Evolutionary conservation across 352 stramenopile species (phyloP), one percentile per base, ranked within the genome.

Genomic region (Pythium brachiatum): DNA sequence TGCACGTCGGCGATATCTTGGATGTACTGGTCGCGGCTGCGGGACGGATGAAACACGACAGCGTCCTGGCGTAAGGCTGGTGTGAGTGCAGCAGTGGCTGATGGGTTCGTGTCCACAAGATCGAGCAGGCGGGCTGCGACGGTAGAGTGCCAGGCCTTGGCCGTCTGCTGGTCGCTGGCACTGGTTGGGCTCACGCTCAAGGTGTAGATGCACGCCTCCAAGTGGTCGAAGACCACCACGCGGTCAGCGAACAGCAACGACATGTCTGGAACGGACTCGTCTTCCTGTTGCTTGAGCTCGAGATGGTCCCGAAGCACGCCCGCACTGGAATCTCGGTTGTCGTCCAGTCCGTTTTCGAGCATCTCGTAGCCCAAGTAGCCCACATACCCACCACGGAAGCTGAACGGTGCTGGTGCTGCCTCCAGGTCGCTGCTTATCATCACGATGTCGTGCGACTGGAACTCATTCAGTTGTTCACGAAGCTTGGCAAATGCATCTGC

Each of bases 181-280:
- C 62, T 53, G 60, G 65, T 62, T 56, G 48, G 15, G 94, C 51
- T 41, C 74, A 92, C 48, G 26, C 58, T 67, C 32, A 98, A 69
- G 12, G 91, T 69, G 70, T 97, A 98, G 68, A 95, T 82, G 23
- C 77, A 68, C 8, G 54, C 50, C 0, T 82, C 83, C 2, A 66
- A 64, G 61, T 98, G 90, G 72, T 98, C 90, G 69, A 94, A 97
- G 20, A 97, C 78, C 21, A 98, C 59, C 46, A 82, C 83, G 48
- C 86, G 81, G 64, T 97, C 90, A 29, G 83, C 86, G 73, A 98
- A 97, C 8, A 98, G 46, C 71, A 98, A 95, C 2, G 92, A 94
- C 16, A 90, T 76, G 46, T 96, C 90, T 13, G 94, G 94, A 25
- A 94, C 79, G 23, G 72, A 65, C 16, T 83, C 70, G 1, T 39